phyloP scores from a whole-genome alignment of 169 alveolate species.

The Toxoplasma gondii region DNA sequence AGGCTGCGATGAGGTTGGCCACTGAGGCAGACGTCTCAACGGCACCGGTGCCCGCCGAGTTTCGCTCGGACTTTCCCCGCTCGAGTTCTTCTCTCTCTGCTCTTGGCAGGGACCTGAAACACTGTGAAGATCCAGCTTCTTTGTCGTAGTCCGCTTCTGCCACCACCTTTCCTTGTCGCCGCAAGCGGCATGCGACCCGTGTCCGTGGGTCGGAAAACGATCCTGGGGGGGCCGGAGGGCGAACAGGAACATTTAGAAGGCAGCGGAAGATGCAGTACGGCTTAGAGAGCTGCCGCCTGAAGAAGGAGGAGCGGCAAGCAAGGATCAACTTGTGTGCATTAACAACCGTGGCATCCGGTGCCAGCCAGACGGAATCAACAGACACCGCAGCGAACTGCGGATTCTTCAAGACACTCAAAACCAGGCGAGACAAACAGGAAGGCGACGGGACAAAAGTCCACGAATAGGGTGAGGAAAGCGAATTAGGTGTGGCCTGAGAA shows the following conservation, averaged over 20 bases:
- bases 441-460: background rate
- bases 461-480: background rate
- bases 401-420: background rate
- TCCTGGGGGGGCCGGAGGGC: too few relatives aligned
- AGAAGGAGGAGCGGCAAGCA: conserved; percentile 18
- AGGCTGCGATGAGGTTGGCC: background rate
- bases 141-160: background rate
- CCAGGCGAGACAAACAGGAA: background rate
- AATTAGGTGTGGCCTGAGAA: too few relatives aligned
- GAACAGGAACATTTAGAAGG: background rate
- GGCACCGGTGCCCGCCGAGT: background rate
- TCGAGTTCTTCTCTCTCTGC: too few relatives aligned
- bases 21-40: background rate
- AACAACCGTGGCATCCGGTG: background rate
- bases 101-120: background rate
- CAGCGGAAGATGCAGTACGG: background rate
- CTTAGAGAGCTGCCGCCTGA: background rate
- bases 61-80: too few relatives aligned
- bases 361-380: background rate
- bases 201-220: too few relatives aligned
- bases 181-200: too few relatives aligned
- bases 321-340: background rate
- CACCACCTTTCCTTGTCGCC: background rate
- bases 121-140: background rate
- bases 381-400: background rate